Base-by-base conservation (phyloP, 2,329 filamentous ascomycete genomes). In the Nothomitra cinnamomea region DNA sequence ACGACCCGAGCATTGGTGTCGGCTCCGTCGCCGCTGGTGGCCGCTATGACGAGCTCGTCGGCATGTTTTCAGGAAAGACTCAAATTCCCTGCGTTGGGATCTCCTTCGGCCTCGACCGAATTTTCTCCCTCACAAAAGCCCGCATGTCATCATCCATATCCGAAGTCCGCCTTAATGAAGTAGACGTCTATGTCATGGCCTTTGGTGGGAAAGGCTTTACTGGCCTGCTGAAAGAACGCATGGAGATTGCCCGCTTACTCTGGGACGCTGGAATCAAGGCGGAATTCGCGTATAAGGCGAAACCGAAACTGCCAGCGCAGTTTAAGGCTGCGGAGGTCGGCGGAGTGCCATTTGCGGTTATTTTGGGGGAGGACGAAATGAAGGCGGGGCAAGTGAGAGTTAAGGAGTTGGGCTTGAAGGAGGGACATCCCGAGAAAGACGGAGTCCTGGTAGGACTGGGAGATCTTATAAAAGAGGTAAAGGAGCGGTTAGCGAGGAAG, bases 181-280 rank as follows among this genome's bases (percentile, higher is more conserved):
- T 89, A 2, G 89, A 96, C 63, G 88, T 89, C 47, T 95, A 81
- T 68, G 84, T 96, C 62, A 96, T 96, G 88, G 88, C 88, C 0
- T 88, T 95, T 63, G 89, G 87, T 53, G 85, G 86, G 53, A 90
- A 89, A 69, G 85, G 82, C 19, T 90, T 89, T 67, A 83, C 76
- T 15, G 87, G 87, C 47, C 73, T 94, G 58, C 70, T 95, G 53
- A 80, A 81, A 59, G 85, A 95, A 72, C 83, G 90, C 59, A 89
- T 95, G 80, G 72, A 80, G 24, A 77, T 96, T 38, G 82, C 83
- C 56, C 77, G 80, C 59, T 74, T 74, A 58, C 72, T 96, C 51
- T 94, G 90, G 87, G 81, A 87, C 60, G 87, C 84, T 6, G 88
- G 87, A 19, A 82, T 96, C 70, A 94, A 89, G 77, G 83, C 89